Conservation (phyloP, 371 early-diverging fungal species). For the Lichtheimia ramosa region DNA sequence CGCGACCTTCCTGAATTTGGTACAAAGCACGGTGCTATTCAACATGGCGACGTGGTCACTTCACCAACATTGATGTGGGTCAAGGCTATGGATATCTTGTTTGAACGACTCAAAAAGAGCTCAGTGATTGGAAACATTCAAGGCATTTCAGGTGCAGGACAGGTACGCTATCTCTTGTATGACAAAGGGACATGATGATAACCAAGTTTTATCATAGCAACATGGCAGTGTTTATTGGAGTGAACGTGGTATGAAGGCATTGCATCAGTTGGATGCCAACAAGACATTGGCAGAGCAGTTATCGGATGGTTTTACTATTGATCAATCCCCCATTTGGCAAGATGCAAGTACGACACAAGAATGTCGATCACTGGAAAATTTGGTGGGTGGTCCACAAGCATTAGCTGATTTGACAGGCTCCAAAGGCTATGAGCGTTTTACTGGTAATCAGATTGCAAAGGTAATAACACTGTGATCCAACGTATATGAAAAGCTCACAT, state of each 20-base stretch:
- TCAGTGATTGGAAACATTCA: constrained; percentile 37
- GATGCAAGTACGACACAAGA: constrained; percentile 74
- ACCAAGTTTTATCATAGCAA: constrained; percentile 47
- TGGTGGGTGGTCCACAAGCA: constrained; percentile 57
- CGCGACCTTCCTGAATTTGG: constrained; percentile 57
- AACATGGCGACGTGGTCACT: constrained; percentile 49
- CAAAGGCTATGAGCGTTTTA: constrained; percentile 78
- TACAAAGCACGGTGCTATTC: constrained; percentile 55
- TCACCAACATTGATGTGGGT: constrained; percentile 83
- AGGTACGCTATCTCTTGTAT: constrained; percentile 35
- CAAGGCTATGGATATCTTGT: constrained; percentile 67
- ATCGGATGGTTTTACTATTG: constrained; percentile 56
- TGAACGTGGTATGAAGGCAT: constrained; percentile 35
- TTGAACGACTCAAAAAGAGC: constrained; percentile 39
- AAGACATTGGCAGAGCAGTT: constrained; percentile 54
- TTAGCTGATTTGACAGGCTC: constrained; percentile 76
- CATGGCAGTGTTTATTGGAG: constrained; percentile 86
- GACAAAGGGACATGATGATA: too few species aligned
- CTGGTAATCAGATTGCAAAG: constrained; percentile 77
- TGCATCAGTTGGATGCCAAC: constrained; percentile 32
- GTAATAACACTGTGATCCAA: too few species aligned
- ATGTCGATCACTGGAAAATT: constrained; percentile 61
- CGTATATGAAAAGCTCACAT: too few species aligned
- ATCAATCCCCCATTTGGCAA: constrained; percentile 82
- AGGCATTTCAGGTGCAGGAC: constrained; percentile 73